Base-by-base conservation (phyloP, 108 stramenopile genomes). In the Cyclostephanos invisitatus region DNA sequence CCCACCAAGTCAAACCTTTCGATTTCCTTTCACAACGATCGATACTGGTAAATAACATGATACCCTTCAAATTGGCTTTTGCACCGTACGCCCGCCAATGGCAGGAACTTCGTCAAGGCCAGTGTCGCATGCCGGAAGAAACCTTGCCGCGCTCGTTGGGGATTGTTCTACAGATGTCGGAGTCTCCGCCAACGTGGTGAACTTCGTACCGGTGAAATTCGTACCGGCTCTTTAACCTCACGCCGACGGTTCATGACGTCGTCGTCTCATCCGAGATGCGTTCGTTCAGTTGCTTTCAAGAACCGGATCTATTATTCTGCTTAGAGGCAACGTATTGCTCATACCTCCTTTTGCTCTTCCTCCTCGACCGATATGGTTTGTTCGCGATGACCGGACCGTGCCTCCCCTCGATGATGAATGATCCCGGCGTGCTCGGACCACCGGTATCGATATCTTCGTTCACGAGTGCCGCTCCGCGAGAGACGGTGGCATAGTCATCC, bases 1-100 rank as follows among this genome's bases (percentile, higher is more conserved):
- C 78, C 78, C 78, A 78, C 78, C 78, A 78, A 15, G 71, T 78
- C 55, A 76, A 68, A 20, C 46, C 62, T 18, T 78, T 78, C 59
- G 56, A 72, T 62, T 57, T 58, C 32, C n/a, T 62, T n/a, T 40
- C 53, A 28, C 60, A 22, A 35, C 51, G 40, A 24, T 25, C 1
- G 27, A 18, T 14, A 2, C 55, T 8, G 49, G 56, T 12, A 20
- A 20, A 57, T 35, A 65, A 35, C 37, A 78, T 70, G 17, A 42
- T 67, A 47, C 78, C 48, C 20, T 72, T 78, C 18, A 32, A 51
- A 37, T 59, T 37, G 29, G 28, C 54, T 51, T 75, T 20, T 62
- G n/a, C 25, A 32, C 32, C 14, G 11, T 47, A 21, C 54, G 37
- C 20, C 27, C 32, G 7, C n/a, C n/a, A 2, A 66, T 21, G 18